These are phyloP conservation scores for Penicillium parvum DNA, from an alignment of 495 filamentous ascomycete species.

Conservation along the genomic window DNA sequence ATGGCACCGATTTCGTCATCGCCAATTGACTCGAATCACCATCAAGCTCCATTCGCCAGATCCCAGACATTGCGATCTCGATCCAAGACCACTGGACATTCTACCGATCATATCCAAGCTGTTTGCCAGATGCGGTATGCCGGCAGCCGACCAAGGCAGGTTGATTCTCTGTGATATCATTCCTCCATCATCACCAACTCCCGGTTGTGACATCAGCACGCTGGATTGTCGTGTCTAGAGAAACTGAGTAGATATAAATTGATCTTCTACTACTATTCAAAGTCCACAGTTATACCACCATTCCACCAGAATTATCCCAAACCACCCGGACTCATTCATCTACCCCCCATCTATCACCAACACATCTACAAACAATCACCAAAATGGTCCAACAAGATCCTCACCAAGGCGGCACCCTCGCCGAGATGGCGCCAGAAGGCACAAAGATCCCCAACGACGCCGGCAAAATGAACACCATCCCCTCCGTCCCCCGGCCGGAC, in stretches of 20 bases:
- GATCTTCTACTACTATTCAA: background rate
- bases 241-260: background rate
- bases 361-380: background rate
- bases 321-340: too few relatives aligned
- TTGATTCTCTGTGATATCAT: constrained; percentile 25
- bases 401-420: constrained; percentile 32
- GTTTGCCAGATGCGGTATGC: background rate
- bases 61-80: too few relatives aligned
- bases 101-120: background rate
- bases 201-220: constrained; percentile 21
- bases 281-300: too few relatives aligned
- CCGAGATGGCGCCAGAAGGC: constrained; percentile 50
- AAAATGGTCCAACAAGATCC: constrained; percentile 25
- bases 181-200: constrained; percentile 18
- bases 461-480: constrained; percentile 47
- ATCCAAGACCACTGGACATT: too few relatives aligned
- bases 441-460: constrained; percentile 53
- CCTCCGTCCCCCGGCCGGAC: constrained; percentile 53
- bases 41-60: too few relatives aligned
- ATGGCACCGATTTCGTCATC: too few relatives aligned
- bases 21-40: too few relatives aligned
- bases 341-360: background rate
- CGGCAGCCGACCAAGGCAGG: constrained; percentile 6
- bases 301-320: too few relatives aligned
- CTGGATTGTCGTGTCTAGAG: too few relatives aligned